Conservation (phyloP, 805 yeast species). For the Candida ficus region DNA sequence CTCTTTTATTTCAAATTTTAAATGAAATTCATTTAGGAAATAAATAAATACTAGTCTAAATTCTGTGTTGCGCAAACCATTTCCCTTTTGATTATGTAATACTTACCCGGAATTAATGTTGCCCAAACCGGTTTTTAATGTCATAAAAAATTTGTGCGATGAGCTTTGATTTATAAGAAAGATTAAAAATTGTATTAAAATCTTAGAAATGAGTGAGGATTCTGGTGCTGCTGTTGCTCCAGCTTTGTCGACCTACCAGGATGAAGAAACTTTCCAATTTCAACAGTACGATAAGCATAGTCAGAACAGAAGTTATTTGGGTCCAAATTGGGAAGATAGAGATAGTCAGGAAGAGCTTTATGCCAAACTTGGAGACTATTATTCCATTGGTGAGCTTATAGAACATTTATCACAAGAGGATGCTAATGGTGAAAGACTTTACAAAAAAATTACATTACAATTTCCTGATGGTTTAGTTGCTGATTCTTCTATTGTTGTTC, state of each 20-base stretch:
- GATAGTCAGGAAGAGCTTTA: constrained; percentile 11
- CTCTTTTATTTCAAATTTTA: too few species aligned
- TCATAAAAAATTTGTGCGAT: not conserved
- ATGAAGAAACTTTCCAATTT: constrained; percentile 48
- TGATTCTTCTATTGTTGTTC: constrained; percentile 71
- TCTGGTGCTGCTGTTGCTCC: constrained; percentile 47
- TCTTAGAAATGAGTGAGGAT: constrained; percentile 1
- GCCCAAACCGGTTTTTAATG: too few species aligned
- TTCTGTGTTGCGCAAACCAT: too few species aligned
- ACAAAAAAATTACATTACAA: constrained; percentile 67
- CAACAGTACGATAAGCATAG: constrained; percentile 32
- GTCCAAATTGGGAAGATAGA: constrained; percentile 21
- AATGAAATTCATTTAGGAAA: too few species aligned
- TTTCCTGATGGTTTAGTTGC: constrained; percentile 79
- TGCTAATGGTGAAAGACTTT: constrained; percentile 27
- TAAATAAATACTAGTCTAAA: too few species aligned
- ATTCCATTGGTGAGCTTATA: constrained; percentile 46
- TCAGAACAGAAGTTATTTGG: constrained; percentile 28
- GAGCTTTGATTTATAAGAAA: not conserved
- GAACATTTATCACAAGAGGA: constrained; percentile 31
- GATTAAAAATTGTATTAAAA: not conserved
- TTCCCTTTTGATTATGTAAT: too few species aligned
- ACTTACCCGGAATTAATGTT: not conserved
- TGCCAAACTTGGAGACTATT: constrained; percentile 42
- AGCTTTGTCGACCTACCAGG: constrained; percentile 68